Evolutionary conservation across 1,139 yeast species (phyloP).

Genomic region (Blastobotrys arbuscula): DNA sequence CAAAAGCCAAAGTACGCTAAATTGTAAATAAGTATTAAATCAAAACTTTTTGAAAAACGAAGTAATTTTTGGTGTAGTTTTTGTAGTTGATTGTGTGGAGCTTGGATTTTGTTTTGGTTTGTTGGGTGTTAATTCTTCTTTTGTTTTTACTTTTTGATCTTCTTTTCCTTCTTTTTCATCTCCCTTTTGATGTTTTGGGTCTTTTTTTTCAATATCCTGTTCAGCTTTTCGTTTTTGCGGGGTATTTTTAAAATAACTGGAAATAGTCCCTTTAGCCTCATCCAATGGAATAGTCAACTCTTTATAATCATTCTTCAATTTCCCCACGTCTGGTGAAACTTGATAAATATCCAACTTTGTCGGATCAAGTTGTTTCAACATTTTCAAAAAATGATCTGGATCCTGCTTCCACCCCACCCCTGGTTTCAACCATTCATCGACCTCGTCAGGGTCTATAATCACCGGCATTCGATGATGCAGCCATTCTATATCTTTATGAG

Average conservation of each 20-base stretch:
- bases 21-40: conserved; percentile 18
- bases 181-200: neutral
- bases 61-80: conserved; percentile 9
- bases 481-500: conserved; percentile 57
- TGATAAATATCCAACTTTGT: conserved; percentile 44
- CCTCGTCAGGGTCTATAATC: conserved; percentile 43
- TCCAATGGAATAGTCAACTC: conserved; percentile 42
- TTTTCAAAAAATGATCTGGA: conserved; percentile 12
- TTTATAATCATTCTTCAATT: conserved; percentile 45
- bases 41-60: conserved; percentile 11
- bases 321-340: conserved; percentile 65
- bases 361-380: conserved; percentile 18
- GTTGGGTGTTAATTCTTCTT: conserved; percentile 1
- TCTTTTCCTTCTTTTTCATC: neutral
- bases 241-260: conserved; percentile 5
- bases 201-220: neutral
- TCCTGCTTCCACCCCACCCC: conserved; percentile 38
- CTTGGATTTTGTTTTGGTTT: too few species aligned
- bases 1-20: conserved; percentile 30
- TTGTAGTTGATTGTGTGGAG: neutral
- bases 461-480: conserved; percentile 77
- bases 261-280: conserved; percentile 9
- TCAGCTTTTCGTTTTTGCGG: neutral
- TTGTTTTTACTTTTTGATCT: neutral
- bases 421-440: conserved; percentile 61